Evolutionary conservation across 441 rosid species (phyloP), one percentile per base, ranked within the genome.

Genomic region (Daphne laureola): DNA sequence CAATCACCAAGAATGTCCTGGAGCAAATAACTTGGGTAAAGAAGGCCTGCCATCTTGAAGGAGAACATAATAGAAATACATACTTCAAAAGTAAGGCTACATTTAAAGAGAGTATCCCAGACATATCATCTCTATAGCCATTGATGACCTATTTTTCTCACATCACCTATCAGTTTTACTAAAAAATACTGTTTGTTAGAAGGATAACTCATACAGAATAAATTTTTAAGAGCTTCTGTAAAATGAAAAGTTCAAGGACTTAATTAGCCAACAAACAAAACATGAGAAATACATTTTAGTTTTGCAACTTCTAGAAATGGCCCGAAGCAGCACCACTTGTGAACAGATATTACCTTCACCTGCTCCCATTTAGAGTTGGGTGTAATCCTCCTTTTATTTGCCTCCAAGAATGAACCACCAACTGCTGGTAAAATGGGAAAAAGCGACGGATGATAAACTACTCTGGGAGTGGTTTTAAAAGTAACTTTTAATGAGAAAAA

Each of bases 1-100:
- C 92, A 87, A 25, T 90, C 95, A 48, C 98, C 99, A 27, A 94
- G 94, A 69, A 86, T 84, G 68, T 85, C 98, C 99, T 94, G 68
- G 41, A 56, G 23, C 53, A 18, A 16, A 17, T 36, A 12, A 51
- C 12, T 9, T 4, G 14, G 27, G 38, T 51, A 6, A 31, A 3
- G 17, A 8, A 18, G 55, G 43, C 21, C 5, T 36, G 15, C 5
- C 17, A 18, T 9, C 25, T 31, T 51, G 7, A 51, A 25, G 3
- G 42, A 8, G 31, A 51, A 18, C 41, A 6, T 31, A 31, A 8
- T 21, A 0, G 21, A 31, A 31, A 35, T n/a, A 31, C 38, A 31
- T 31, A 31, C 38, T 31, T 31, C 38, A 4, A 8, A 8, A 2
- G 5, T 31, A 31, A 31, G 38, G 38, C 38, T 8, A 31, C 38